Conservation (phyloP, 2,329 filamentous ascomycete genomes). For the Mycogone perniciosa region DNA sequence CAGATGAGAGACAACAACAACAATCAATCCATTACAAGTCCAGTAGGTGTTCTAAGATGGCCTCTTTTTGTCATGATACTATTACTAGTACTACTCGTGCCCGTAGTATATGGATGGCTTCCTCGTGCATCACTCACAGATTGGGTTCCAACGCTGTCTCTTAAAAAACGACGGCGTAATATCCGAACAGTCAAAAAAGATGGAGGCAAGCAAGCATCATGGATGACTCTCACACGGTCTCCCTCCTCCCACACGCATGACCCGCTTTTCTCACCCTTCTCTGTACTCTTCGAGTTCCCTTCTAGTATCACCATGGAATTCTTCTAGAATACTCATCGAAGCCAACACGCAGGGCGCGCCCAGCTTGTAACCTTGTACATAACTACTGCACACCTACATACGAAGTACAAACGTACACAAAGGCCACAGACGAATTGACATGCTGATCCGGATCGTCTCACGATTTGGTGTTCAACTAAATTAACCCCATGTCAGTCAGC, state of each 20-base stretch:
- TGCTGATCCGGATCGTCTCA: background rate
- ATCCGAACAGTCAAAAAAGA: background rate
- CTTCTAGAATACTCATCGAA: slow-evolving; percentile 7
- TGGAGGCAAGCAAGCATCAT: background rate
- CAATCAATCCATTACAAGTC: no score
- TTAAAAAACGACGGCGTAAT: no score
- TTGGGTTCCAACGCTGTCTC: no score
- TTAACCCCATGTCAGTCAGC: background rate
- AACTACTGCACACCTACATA: background rate
- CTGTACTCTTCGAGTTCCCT: slow-evolving; percentile 6
- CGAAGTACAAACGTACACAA: no score
- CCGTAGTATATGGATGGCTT: no score
- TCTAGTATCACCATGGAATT: slow-evolving; percentile 5
- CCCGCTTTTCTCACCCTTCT: background rate
- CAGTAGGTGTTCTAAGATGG: no score
- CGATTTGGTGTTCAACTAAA: no score
- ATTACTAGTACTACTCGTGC: no score
- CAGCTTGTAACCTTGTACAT: background rate
- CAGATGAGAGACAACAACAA: no score
- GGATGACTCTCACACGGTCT: background rate
- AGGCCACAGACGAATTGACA: no score
- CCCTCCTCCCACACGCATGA: background rate
- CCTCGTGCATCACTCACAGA: no score
- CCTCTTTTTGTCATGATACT: no score
- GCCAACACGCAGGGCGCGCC: background rate